Conservation (phyloP, 2,329 filamentous ascomycete species). For the Mollisiaceae sp. region DNA sequence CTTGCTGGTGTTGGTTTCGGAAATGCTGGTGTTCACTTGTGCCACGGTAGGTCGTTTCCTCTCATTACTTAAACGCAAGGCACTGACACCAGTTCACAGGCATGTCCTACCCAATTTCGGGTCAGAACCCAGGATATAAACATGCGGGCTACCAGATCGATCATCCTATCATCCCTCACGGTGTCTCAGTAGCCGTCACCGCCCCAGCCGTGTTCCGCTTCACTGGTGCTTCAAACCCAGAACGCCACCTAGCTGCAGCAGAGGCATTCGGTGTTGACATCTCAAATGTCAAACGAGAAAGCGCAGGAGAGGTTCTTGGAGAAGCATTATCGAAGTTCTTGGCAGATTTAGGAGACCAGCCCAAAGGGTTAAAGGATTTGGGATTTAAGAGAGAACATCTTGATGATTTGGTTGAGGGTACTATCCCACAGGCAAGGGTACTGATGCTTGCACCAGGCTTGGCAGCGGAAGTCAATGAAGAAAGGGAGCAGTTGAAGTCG, state of each 20-base stretch:
- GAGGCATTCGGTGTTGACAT: constrained; percentile 92
- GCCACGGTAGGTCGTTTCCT: constrained; percentile 56
- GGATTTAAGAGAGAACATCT: constrained; percentile 80
- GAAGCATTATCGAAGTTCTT: constrained; percentile 86
- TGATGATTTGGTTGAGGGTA: constrained; percentile 88
- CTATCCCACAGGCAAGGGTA: constrained; percentile 88
- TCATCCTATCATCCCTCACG: constrained; percentile 87
- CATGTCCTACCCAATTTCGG: constrained; percentile 97
- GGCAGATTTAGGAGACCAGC: constrained; percentile 85
- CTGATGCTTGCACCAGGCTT: constrained; percentile 89
- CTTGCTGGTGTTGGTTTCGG: constrained; percentile 96
- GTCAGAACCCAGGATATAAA: constrained; percentile 89
- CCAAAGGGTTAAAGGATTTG: constrained; percentile 79
- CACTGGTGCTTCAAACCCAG: constrained; percentile 88
- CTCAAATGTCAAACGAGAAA: constrained; percentile 84
- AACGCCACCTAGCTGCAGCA: constrained; percentile 86
- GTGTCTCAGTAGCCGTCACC: constrained; percentile 92
- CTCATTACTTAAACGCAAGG: not conserved
- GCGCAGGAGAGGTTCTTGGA: constrained; percentile 83
- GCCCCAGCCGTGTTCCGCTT: constrained; percentile 94
- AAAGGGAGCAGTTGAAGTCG: constrained; percentile 72
- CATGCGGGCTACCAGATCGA: constrained; percentile 85
- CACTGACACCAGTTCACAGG: constrained; percentile 49
- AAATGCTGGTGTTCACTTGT: constrained; percentile 93
- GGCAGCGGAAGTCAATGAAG: constrained; percentile 68